phyloP scores from a whole-genome alignment of 176 grass and related monocot genomes.

The Elaeis guineensis region DNA sequence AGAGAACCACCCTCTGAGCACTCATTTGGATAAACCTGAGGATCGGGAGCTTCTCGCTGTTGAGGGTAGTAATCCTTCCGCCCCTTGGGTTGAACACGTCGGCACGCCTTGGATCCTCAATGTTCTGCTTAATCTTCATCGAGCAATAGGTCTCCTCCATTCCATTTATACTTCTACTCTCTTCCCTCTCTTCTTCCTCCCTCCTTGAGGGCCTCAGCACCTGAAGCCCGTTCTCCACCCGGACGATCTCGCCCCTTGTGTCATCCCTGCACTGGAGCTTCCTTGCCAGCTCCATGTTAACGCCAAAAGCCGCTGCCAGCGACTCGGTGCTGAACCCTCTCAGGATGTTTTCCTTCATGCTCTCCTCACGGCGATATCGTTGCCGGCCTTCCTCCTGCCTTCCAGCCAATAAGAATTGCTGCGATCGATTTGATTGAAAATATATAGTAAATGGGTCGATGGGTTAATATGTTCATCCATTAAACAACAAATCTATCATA shows the following conservation, averaged over 20 bases:
- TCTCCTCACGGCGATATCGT: background rate
- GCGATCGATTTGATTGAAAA: background rate
- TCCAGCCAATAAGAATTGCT: conserved; percentile 43
- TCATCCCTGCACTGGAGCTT: conserved; percentile 28
- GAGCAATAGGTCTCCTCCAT: too few species aligned
- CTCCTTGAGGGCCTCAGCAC: conserved; percentile 2
- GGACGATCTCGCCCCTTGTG: conserved; percentile 25
- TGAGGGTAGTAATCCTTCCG: conserved; percentile 19
- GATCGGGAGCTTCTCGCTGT: conserved; percentile 34
- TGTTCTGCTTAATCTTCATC: conserved; percentile 27
- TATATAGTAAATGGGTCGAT: background rate
- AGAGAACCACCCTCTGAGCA: conserved; percentile 23
- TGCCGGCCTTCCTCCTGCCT: conserved; percentile 12
- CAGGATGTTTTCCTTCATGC: conserved; percentile 6
- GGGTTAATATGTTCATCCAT: background rate
- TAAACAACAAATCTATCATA: background rate
- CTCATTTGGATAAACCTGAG: conserved; percentile 34
- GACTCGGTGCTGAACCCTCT: conserved; percentile 20
- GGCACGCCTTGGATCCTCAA: conserved; percentile 12
- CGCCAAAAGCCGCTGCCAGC: conserved; percentile 12
- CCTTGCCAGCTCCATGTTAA: conserved; percentile 15
- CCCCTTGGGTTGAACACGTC: conserved; percentile 23
- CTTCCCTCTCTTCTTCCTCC: background rate
- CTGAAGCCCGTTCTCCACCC: conserved; percentile 17
- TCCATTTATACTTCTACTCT: background rate